These are phyloP conservation scores for Eucalyptus tenuipes DNA, from an alignment of 345 rosid species.

Conservation along the genomic window DNA sequence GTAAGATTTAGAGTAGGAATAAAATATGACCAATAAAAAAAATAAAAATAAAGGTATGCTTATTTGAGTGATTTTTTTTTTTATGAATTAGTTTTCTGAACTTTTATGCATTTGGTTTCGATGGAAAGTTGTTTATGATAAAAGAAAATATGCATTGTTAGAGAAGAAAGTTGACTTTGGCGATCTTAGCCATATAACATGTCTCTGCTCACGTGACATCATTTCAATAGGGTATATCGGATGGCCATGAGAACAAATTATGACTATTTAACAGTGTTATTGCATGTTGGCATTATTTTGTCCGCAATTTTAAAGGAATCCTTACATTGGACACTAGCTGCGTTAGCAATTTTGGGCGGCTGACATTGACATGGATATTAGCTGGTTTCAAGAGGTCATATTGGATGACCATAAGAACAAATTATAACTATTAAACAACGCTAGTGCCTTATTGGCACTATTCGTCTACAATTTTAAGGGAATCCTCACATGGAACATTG, in stretches of 20 bases:
- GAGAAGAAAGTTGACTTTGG: background rate
- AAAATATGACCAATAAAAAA: fast-evolving
- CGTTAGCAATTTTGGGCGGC: no score
- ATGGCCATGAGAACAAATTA: background rate
- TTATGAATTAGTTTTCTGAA: fast-evolving
- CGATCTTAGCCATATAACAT: background rate
- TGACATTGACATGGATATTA: no score
- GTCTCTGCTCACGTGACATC: background rate
- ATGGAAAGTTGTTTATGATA: no score
- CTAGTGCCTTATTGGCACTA: background rate
- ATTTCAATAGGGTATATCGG: background rate
- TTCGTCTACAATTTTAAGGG: background rate
- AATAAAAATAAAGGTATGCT: fast-evolving
- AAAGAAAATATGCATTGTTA: background rate
- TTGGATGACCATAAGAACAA: no score
- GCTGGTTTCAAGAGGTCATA: no score
- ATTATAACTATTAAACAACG: no score
- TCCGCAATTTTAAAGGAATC: background rate
- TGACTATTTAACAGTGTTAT: background rate
- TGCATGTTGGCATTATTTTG: background rate
- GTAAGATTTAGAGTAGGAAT: no score
- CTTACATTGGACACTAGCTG: background rate
- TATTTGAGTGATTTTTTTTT: no score
- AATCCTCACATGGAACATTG: background rate
- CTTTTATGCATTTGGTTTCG: no score